Percentiles rank a stretch among this genome's conserved stretches.
These are phyloP conservation scores for Didymella glomerata DNA, from an alignment of 2,329 filamentous ascomycete species.

Conservation along the genomic window DNA sequence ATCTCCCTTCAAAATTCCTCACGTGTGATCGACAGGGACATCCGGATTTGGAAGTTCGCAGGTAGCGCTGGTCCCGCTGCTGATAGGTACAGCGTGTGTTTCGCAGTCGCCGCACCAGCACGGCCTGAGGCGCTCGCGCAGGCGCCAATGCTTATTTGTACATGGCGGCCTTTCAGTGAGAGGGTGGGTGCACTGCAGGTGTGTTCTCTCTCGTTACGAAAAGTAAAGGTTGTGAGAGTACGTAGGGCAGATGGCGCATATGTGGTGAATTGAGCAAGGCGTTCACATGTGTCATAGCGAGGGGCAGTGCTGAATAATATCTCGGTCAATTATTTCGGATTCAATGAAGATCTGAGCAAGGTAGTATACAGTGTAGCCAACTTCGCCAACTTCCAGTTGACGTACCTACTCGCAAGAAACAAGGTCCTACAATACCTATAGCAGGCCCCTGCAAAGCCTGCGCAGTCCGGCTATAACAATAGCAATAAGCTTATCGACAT, in stretches of 20 bases:
- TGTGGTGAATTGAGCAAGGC: not conserved
- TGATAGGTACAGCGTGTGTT: constrained; percentile 6
- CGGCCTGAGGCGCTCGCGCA: constrained; percentile 13
- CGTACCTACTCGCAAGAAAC: not conserved
- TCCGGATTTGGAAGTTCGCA: not conserved
- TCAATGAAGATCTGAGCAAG: not conserved
- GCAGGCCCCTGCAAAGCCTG: constrained; percentile 4
- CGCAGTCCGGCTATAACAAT: constrained; percentile 1
- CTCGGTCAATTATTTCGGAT: not conserved
- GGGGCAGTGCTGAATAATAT: not conserved
- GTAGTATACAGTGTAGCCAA: not conserved
- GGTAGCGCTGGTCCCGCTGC: constrained; percentile 9
- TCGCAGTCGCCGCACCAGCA: constrained; percentile 15
- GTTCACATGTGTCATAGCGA: not conserved
- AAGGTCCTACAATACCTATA: not conserved
- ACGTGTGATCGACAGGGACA: constrained; percentile 10
- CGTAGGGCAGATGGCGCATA: too few relatives aligned
- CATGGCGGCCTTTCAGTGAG: not conserved
- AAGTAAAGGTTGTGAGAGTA: not conserved
- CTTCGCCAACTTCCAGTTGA: not conserved
- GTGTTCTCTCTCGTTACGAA: not conserved
- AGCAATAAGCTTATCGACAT: constrained; percentile 10
- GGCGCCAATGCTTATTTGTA: not conserved
- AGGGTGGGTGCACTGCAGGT: constrained; percentile 5
- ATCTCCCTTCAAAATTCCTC: not conserved